Evolutionary conservation across 257 asterid species (phyloP).

Genomic region (Solanum sitiens): DNA sequence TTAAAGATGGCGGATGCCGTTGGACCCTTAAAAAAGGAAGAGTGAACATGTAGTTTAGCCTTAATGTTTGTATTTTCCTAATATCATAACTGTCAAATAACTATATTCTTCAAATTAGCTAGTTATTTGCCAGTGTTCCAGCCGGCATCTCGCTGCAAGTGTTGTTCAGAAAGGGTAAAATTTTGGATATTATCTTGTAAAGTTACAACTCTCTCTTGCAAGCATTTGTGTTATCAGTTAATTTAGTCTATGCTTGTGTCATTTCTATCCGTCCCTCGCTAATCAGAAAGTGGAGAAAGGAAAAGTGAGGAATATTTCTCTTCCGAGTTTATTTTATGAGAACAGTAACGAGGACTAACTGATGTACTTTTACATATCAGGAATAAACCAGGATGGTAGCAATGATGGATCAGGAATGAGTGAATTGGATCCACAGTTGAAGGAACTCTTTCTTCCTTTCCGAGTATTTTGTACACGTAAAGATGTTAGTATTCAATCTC

Average conservation of each 20-base stretch:
- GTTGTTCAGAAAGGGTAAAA: neutral
- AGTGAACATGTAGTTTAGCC: neutral
- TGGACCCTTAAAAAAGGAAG: neutral
- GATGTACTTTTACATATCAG: neutral
- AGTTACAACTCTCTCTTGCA: neutral
- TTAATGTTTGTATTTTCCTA: neutral
- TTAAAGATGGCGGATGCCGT: neutral
- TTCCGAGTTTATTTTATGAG: neutral
- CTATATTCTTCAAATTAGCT: neutral
- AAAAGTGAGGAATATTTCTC: neutral
- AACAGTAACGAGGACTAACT: neutral
- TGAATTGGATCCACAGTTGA: conserved; percentile 9
- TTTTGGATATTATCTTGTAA: neutral
- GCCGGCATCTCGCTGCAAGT: neutral
- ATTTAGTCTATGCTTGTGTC: neutral
- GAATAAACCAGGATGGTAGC: neutral
- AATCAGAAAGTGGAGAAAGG: no score
- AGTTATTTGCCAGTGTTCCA: neutral
- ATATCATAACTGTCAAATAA: neutral
- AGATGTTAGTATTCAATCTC: conserved; percentile 24
- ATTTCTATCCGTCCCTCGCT: no score
- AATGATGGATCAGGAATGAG: conserved; percentile 5
- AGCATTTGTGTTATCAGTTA: neutral
- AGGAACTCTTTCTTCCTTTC: conserved; percentile 29
- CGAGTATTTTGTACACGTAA: conserved; percentile 34